Evolutionary conservation across 306 rosid genomes (phyloP).

Genomic region (Delonix regia): DNA sequence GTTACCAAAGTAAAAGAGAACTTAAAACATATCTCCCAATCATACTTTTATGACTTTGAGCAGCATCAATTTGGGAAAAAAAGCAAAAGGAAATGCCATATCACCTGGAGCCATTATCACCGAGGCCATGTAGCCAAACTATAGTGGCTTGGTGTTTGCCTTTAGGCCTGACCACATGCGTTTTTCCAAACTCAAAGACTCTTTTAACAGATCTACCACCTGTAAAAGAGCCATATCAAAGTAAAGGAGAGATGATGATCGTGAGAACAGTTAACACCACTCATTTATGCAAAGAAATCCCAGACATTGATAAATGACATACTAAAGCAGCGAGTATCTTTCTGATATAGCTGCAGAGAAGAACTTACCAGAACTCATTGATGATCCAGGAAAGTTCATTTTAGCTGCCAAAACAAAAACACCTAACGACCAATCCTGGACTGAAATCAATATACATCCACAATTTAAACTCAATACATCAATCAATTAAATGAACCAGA

Average conservation of each 20-base stretch:
- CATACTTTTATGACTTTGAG: slow-evolving; percentile 9
- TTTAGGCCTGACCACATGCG: slow-evolving; percentile 94
- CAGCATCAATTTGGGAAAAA: background rate
- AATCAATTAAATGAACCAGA: slow-evolving; percentile 14
- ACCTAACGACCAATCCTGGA: slow-evolving; percentile 35
- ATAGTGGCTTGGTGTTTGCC: slow-evolving; percentile 98
- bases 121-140: slow-evolving; percentile 99
- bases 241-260: slow-evolving; percentile 16
- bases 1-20: slow-evolving; percentile 4
- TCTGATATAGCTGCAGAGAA: slow-evolving; percentile 17
- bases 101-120: slow-evolving; percentile 98
- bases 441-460: slow-evolving; percentile 50
- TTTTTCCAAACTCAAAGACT: slow-evolving; percentile 85
- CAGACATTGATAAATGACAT: slow-evolving; percentile 23
- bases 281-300: slow-evolving; percentile 7
- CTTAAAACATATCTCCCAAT: slow-evolving; percentile 5
- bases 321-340: background rate
- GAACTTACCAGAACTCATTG: slow-evolving; percentile 79
- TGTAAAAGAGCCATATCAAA: slow-evolving; percentile 40
- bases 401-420: slow-evolving; percentile 46
- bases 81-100: slow-evolving; percentile 34
- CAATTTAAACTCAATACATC: slow-evolving; percentile 8
- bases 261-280: background rate
- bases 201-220: slow-evolving; percentile 70
- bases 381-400: slow-evolving; percentile 81